These are phyloP conservation scores for Prunus campanulata DNA, from an alignment of 306 rosid species.

Conservation along the genomic window DNA sequence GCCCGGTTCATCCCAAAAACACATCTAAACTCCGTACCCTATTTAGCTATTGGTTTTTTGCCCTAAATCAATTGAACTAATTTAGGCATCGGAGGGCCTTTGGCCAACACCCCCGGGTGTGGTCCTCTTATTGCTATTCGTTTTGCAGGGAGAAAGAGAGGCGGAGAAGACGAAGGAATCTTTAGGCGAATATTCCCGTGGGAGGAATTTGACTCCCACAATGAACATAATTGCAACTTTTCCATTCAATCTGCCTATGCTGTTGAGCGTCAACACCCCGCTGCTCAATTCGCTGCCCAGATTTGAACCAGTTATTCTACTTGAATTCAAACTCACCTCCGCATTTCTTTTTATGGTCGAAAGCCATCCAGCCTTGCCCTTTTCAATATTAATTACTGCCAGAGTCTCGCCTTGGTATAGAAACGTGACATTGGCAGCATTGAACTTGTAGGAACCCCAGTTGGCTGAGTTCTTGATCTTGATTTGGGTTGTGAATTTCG, in stretches of 20 bases:
- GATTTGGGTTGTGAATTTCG: conserved; percentile 13
- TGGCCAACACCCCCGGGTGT: too few species aligned
- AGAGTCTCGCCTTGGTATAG: not conserved
- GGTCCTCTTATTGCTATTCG: too few species aligned
- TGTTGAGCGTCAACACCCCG: conserved; percentile 4
- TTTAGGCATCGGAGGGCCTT: too few species aligned
- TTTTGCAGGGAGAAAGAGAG: too few species aligned
- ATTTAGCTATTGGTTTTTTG: too few species aligned
- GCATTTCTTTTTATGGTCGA: conserved; percentile 7
- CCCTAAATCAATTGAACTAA: too few species aligned
- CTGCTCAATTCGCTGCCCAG: conserved; percentile 3
- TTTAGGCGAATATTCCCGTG: too few species aligned
- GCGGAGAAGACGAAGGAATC: too few species aligned
- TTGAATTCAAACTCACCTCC: not conserved
- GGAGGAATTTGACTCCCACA: too few species aligned
- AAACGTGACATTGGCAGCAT: not conserved
- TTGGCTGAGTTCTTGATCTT: conserved; percentile 16
- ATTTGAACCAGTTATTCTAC: not conserved
- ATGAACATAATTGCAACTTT: conserved; percentile 12
- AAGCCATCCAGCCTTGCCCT: conserved; percentile 22
- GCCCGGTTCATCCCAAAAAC: too few species aligned
- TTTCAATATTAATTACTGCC: not conserved
- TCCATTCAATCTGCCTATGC: not conserved
- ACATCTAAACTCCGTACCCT: too few species aligned
- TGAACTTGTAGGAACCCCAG: conserved; percentile 22